phyloP scores from a whole-genome alignment of 2,329 filamentous ascomycete species.

The Fusarium ambrosium region DNA sequence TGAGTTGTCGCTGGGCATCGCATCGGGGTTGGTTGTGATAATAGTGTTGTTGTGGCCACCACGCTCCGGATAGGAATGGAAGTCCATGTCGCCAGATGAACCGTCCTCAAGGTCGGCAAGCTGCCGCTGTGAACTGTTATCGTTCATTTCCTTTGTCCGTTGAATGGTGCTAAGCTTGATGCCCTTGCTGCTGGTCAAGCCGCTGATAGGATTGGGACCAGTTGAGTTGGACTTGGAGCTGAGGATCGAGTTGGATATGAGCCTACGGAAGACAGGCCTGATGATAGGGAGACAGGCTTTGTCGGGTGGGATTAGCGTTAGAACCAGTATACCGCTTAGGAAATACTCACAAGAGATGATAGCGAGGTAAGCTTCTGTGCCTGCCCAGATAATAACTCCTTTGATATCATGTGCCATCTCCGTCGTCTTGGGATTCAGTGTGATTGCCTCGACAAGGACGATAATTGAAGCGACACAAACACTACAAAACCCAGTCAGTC shows the following conservation, averaged over 20 bases:
- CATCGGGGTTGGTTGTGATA: slow-evolving; percentile 17
- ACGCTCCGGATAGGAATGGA: slow-evolving; percentile 18
- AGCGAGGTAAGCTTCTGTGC: slow-evolving; percentile 24
- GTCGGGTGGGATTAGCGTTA: neutral
- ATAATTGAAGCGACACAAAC: slow-evolving; percentile 29
- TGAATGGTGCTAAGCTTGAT: slow-evolving; percentile 28
- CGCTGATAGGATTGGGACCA: slow-evolving; percentile 28
- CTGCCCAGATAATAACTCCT: slow-evolving; percentile 36
- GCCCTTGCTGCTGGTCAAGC: slow-evolving; percentile 30
- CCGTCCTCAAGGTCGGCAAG: slow-evolving; percentile 31
- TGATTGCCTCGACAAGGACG: slow-evolving; percentile 30
- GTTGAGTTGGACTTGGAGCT: slow-evolving; percentile 27
- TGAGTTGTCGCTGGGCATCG: neutral
- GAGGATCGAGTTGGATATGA: slow-evolving; percentile 22
- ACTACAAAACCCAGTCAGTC: slow-evolving; percentile 1
- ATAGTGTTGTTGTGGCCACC: slow-evolving; percentile 17
- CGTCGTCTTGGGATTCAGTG: slow-evolving; percentile 21
- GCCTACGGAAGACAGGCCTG: slow-evolving; percentile 23
- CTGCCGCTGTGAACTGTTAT: slow-evolving; percentile 33
- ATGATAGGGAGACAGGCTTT: slow-evolving; percentile 33
- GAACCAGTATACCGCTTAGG: neutral
- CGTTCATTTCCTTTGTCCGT: slow-evolving; percentile 29
- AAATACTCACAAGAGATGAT: slow-evolving; percentile 33
- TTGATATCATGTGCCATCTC: slow-evolving; percentile 31
- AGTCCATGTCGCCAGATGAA: slow-evolving; percentile 29